Percentiles rank a stretch among this genome's conserved stretches.
Conservation (phyloP, 148 eudicot genomes). For the Camellia sinensis region DNA sequence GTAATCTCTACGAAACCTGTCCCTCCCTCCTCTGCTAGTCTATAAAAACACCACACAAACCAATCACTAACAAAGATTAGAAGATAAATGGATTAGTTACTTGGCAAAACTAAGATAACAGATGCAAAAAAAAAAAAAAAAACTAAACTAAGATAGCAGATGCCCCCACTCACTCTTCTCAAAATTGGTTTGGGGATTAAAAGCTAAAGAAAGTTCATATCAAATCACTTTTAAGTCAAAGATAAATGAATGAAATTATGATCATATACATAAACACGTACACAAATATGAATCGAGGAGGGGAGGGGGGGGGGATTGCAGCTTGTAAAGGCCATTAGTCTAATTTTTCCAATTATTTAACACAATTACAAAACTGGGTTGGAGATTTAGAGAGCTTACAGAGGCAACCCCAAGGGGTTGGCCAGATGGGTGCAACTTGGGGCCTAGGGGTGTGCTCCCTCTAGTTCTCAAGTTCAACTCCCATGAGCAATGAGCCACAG, state of each 20-base stretch:
- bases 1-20: conserved; percentile 50
- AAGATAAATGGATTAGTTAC: not conserved
- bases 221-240: not conserved
- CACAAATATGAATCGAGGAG: not conserved
- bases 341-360: not conserved
- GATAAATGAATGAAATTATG: not conserved
- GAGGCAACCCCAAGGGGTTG: not conserved
- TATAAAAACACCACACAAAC: conserved; percentile 22
- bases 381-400: not conserved
- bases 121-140: no score
- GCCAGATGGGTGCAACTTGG: no score
- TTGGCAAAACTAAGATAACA: not conserved
- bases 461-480: no score
- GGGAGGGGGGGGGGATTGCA: not conserved
- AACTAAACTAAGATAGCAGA: no score
- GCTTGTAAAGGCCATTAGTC: not conserved
- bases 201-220: no score
- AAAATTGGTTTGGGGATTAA: no score
- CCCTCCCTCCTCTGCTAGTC: conserved; percentile 62
- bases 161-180: no score
- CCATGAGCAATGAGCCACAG: no score
- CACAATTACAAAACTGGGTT: not conserved
- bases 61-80: not conserved
- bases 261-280: not conserved
- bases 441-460: no score